phyloP scores from a whole-genome alignment of 2,329 filamentous ascomycete genomes.

The Trichoderma sp. region DNA sequence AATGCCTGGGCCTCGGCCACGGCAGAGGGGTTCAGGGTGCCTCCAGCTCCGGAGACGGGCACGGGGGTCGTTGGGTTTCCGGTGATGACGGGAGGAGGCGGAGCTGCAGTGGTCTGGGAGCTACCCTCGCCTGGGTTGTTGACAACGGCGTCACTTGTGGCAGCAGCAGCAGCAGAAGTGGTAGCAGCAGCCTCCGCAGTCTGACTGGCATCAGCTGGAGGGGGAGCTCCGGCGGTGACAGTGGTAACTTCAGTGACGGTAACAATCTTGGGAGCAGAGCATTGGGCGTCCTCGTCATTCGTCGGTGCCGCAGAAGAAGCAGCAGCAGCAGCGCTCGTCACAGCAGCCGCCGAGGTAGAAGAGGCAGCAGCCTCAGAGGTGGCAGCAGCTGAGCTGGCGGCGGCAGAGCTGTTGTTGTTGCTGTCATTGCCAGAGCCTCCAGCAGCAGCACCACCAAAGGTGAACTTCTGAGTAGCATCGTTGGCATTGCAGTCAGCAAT shows the following conservation, averaged over 20 bases:
- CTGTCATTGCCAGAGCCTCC: conserved; percentile 5
- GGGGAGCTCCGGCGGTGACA: background rate
- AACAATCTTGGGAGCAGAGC: background rate
- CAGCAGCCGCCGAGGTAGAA: background rate
- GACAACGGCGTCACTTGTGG: background rate
- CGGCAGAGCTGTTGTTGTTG: background rate
- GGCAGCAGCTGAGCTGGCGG: background rate
- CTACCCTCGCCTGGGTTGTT: background rate
- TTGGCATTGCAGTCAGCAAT: conserved; percentile 42
- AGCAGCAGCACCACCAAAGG: conserved; percentile 24
- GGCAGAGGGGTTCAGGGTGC: conserved; percentile 47
- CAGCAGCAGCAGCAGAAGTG: background rate
- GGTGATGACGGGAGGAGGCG: conserved; percentile 4
- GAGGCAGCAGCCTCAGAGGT: background rate
- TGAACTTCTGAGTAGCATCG: conserved; percentile 45
- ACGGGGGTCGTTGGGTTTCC: conserved; percentile 43
- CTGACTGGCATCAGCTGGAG: background rate
- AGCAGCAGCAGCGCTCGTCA: background rate
- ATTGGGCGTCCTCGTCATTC: background rate
- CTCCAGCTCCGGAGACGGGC: conserved; percentile 51
- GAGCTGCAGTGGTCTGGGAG: background rate
- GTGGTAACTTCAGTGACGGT: background rate
- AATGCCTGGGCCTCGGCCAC: conserved; percentile 49
- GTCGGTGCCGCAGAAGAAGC: background rate
- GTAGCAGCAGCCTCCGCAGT: background rate